These are phyloP conservation scores for Acmispon strigosus DNA, from an alignment of 306 rosid genomes.

Conservation along the genomic window DNA sequence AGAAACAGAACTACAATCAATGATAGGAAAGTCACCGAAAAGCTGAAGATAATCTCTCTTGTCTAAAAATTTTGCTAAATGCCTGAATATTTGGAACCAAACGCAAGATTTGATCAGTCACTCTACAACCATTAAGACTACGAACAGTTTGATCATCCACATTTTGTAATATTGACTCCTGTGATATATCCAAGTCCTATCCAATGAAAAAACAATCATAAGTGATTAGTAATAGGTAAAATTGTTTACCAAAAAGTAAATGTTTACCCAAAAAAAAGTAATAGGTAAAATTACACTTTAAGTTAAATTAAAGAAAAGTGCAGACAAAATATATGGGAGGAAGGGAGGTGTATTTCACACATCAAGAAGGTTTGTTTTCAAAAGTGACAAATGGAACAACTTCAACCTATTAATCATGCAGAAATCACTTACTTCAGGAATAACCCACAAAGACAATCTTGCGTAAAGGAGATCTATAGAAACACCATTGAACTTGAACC, in stretches of 20 bases:
- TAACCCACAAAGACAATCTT: constrained; percentile 68
- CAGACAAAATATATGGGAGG: neutral
- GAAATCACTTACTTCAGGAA: constrained; percentile 75
- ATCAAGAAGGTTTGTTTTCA: constrained; percentile 6
- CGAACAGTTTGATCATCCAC: constrained; percentile 92
- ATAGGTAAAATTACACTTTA: neutral
- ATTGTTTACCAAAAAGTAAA: too few relatives aligned
- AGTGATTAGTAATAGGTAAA: neutral
- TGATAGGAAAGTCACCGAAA: neutral
- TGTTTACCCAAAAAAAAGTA: too few relatives aligned
- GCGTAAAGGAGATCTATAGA: constrained; percentile 97
- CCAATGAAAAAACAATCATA: constrained; percentile 13
- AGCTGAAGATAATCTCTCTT: neutral
- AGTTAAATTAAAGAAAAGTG: neutral
- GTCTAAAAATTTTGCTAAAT: neutral
- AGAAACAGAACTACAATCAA: constrained; percentile 26
- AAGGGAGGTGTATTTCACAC: neutral
- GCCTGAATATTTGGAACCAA: constrained; percentile 98
- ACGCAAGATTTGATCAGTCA: constrained; percentile 80
- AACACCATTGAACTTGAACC: constrained; percentile 68
- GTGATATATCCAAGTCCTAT: constrained; percentile 87
- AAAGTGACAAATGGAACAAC: neutral
- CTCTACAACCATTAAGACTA: constrained; percentile 94
- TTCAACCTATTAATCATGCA: neutral
- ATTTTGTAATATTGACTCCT: constrained; percentile 75